Percentiles rank a stretch among this genome's conserved stretches.
Conservation (phyloP, 371 early-diverging fungal genomes). For the Capillidium rhysosporum region DNA sequence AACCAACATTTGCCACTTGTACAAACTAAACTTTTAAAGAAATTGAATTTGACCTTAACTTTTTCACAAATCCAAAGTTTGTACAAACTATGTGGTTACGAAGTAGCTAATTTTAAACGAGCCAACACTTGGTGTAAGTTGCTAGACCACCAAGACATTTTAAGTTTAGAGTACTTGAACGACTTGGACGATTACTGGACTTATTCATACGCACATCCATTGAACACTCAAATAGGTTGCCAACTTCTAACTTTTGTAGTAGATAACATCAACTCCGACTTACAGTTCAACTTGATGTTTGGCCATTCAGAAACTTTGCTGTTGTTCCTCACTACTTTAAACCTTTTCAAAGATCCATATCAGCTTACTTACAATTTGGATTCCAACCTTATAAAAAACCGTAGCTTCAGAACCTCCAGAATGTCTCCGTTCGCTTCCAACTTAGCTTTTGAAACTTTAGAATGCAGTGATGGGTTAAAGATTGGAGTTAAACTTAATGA, state of each 20-base stretch:
- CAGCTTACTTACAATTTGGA: conserved; percentile 1
- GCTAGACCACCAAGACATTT: conserved; percentile 11
- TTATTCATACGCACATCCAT: conserved; percentile 15
- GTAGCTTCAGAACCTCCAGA: neutral
- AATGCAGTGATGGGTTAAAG: neutral
- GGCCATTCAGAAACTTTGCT: conserved; percentile 20
- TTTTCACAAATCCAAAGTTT: conserved; percentile 8
- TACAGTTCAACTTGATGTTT: conserved; percentile 11
- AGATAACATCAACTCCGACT: conserved; percentile 8
- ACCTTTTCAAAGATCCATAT: conserved; percentile 6
- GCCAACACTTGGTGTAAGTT: conserved; percentile 15
- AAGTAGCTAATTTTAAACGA: conserved; percentile 11
- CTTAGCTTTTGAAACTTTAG: conserved; percentile 8
- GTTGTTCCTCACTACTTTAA: conserved; percentile 8
- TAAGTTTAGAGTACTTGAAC: conserved; percentile 14
- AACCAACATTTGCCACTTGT: neutral
- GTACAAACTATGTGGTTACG: conserved; percentile 15
- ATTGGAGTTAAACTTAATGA: neutral
- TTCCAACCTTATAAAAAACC: neutral
- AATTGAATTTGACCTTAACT: neutral
- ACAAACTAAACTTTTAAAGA: neutral
- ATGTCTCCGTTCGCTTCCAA: conserved; percentile 8
- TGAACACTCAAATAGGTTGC: conserved; percentile 17
- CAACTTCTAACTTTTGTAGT: conserved; percentile 12
- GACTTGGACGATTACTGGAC: conserved; percentile 17